These are phyloP conservation scores for Phytophthora foliorum DNA, from an alignment of 352 stramenopile genomes.

Conservation along the genomic window DNA sequence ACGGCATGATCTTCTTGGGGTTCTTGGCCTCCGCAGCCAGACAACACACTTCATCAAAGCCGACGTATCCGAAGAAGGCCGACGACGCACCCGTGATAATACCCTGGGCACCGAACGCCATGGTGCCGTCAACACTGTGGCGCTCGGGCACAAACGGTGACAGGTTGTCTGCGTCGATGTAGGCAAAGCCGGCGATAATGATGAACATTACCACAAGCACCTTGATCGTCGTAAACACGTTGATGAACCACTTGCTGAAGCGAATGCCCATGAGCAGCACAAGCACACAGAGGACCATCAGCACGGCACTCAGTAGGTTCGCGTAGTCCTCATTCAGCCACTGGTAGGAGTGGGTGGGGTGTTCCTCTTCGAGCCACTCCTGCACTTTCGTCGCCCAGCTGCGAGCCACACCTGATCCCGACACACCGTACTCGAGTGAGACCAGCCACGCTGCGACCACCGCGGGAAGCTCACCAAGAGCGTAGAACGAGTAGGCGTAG, in stretches of 20 bases:
- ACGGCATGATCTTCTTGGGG: conserved; percentile 81
- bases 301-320: conserved; percentile 65
- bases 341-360: conserved; percentile 46
- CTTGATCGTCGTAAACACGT: conserved; percentile 89
- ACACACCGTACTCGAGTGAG: conserved; percentile 95
- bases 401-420: conserved; percentile 90
- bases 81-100: conserved; percentile 86
- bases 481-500: conserved; percentile 95
- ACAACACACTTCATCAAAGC: conserved; percentile 96
- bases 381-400: conserved; percentile 94
- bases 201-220: conserved; percentile 93
- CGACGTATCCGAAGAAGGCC: conserved; percentile 95
- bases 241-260: conserved; percentile 92
- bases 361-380: conserved; percentile 62
- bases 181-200: conserved; percentile 86
- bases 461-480: conserved; percentile 93
- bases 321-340: conserved; percentile 70
- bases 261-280: conserved; percentile 88
- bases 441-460: conserved; percentile 89
- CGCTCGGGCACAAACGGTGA: conserved; percentile 80
- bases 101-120: conserved; percentile 55
- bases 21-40: conserved; percentile 87
- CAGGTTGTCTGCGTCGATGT: conserved; percentile 88
- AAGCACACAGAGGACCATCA: conserved; percentile 78
- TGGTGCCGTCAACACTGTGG: conserved; percentile 29